These are phyloP conservation scores for Diaporthe destruens DNA, from an alignment of 2,329 filamentous ascomycete species.

Conservation along the genomic window DNA sequence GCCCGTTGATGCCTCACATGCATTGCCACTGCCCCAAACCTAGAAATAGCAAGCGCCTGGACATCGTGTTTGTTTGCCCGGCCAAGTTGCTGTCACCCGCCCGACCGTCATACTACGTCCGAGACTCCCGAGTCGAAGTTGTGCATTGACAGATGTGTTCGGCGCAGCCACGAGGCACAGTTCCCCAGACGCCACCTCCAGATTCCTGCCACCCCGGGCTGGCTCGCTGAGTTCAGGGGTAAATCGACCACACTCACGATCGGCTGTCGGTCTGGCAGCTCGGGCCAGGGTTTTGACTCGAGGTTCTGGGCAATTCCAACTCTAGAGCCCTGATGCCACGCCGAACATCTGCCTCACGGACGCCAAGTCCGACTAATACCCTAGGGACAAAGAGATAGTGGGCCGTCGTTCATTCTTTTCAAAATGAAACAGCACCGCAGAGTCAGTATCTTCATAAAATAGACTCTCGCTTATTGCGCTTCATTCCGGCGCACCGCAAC, in stretches of 20 bases:
- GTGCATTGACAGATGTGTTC: not conserved
- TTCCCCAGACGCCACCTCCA: constrained; percentile 31
- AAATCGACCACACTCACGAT: constrained; percentile 3
- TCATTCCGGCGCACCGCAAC: constrained; percentile 12
- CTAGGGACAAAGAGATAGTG: not conserved
- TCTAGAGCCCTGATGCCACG: constrained; percentile 17
- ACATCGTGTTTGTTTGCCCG: not conserved
- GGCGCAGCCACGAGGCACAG: not conserved
- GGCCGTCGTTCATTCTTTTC: constrained; percentile 5
- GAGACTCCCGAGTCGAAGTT: not conserved
- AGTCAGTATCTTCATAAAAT: constrained; percentile 28
- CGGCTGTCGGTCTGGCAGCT: constrained; percentile 20
- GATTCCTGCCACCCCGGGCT: not conserved
- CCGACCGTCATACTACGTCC: not conserved
- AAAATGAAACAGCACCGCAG: constrained; percentile 21
- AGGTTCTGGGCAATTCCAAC: constrained; percentile 25
- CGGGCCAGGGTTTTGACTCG: constrained; percentile 22
- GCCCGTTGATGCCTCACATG: not conserved
- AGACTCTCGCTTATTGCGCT: constrained; percentile 22
- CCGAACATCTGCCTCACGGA: constrained; percentile 10
- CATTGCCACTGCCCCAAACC: not conserved
- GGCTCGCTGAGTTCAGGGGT: constrained; percentile 23
- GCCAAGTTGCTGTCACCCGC: not conserved
- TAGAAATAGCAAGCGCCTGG: not conserved
- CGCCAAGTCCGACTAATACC: constrained; percentile 23